Percentiles rank a stretch among this genome's conserved stretches.
Conservation (phyloP, 169 alveolate genomes). For the Cryptosporidium ryanae region DNA sequence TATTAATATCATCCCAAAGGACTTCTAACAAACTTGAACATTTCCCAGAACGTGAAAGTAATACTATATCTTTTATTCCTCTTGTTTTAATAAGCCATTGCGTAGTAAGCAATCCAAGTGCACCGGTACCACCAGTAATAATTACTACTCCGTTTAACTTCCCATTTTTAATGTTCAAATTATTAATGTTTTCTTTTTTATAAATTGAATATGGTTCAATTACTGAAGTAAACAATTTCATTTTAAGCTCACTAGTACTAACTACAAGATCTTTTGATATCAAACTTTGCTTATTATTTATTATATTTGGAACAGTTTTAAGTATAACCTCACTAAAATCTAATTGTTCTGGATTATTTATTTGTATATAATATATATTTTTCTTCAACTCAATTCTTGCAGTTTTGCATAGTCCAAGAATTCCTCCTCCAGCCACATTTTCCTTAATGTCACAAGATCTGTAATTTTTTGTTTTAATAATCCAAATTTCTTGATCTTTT, state of each 20-base stretch:
- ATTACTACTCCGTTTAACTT: not conserved
- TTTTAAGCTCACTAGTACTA: not conserved
- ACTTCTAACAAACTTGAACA: conserved; percentile 4
- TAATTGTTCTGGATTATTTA: not conserved
- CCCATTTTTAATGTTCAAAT: not conserved
- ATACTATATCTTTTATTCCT: conserved; percentile 12
- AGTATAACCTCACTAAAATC: too few species aligned
- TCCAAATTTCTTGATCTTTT: conserved; percentile 24
- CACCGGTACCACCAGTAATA: conserved; percentile 81
- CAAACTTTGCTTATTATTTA: not conserved
- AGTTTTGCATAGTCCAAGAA: conserved; percentile 40
- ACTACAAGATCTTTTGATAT: conserved; percentile 12
- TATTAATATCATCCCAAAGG: conserved; percentile 18
- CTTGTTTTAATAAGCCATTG: conserved; percentile 74
- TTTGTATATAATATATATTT: conserved; percentile 7
- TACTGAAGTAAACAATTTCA: conserved; percentile 13
- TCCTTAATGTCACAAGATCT: not conserved
- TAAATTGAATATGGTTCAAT: conserved; percentile 1
- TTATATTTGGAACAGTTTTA: not conserved
- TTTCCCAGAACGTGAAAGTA: conserved; percentile 60
- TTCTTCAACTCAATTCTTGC: conserved; percentile 55
- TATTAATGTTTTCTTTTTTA: not conserved
- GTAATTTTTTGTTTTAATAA: conserved; percentile 3
- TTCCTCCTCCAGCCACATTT: conserved; percentile 24
- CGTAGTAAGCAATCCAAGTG: conserved; percentile 78